phyloP scores from a whole-genome alignment of 805 yeast species.

The Blastobotrys attinorum region DNA sequence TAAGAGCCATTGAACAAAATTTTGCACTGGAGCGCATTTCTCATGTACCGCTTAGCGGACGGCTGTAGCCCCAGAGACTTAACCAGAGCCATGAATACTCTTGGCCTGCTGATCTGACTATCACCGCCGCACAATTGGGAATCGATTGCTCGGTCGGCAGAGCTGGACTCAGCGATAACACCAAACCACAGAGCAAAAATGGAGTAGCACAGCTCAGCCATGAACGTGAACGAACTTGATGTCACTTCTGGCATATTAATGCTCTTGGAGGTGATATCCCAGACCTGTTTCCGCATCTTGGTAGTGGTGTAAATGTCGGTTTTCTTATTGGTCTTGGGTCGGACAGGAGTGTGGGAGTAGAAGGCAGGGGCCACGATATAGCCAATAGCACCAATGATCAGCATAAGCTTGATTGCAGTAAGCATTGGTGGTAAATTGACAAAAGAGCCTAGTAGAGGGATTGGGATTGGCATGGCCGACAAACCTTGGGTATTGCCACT shows the following conservation, averaged over 20 bases:
- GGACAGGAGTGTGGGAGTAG: conserved; percentile 4
- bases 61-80: conserved; percentile 21
- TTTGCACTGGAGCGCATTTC: conserved; percentile 26
- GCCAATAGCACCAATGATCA: conserved; percentile 24
- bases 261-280: conserved; percentile 22
- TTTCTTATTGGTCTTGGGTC: conserved; percentile 2
- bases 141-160: conserved; percentile 24
- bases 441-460: no score
- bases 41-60: conserved; percentile 19
- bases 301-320: conserved; percentile 3
- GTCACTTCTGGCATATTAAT: conserved; percentile 19
- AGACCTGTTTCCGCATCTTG: conserved; percentile 10
- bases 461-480: conserved; percentile 24
- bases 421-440: conserved; percentile 9
- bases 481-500: conserved; percentile 22
- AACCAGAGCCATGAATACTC: conserved; percentile 24
- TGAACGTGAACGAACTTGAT: conserved; percentile 5
- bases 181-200: conserved; percentile 7
- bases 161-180: background rate
- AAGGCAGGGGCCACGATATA: conserved; percentile 24
- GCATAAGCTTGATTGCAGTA: conserved; percentile 17
- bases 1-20: conserved; percentile 19
- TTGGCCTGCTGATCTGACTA: conserved; percentile 15
- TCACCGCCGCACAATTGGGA: conserved; percentile 34
- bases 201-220: conserved; percentile 13